Base-by-base conservation (phyloP, 371 early-diverging fungal genomes). In the Apophysomyces ossiformis region DNA sequence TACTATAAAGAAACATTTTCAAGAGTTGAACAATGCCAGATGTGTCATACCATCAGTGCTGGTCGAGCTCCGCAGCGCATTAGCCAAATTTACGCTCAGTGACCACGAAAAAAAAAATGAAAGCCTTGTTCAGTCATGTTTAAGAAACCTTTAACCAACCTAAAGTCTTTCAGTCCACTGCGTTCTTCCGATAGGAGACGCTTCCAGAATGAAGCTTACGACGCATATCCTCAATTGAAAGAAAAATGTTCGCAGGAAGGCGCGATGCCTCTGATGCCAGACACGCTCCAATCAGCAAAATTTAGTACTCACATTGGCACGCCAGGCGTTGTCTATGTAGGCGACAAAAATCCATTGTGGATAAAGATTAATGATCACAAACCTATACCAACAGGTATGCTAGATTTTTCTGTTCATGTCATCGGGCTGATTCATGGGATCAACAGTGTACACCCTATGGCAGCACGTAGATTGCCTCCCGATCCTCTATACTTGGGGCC, bases 391-490 rank as follows among this genome's bases (percentile, higher is more conserved):
- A 80, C 69, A 60, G 86, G 79, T 74, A 76, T 16, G 38, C 46
- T 37, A 5, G 26, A 8, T 11, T 26, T 5, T 60, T 37, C n/a
- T 13, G 32, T 61, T 43, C 16, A 57, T 13, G 61, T 26, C 5
- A 13, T 47, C 8, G 7, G 6, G 21, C 35, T 50, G 54, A 50
- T n/a, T 38, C 21, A n/a, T 70, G 71, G n/a, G 8, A 50, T 5
- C 9, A 1, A 68, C 78, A 72, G 89, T 91, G 0, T 90, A 91
- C 60, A 89, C 84, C 7, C 72, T 87, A 65, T 90, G 92, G 92
- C 73, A 76, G 65, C 82, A 86, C 68, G 88, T 89, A 0, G 65
- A 38, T 8, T 70, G 87, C 64, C 64, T 91, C 26, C 92, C 92
- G 8, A 78, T 76, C 7, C 59, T 91, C 5, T 85, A 85, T 59